Evolutionary conservation across 176 grass and related monocot species (phyloP).

Genomic region (Oryza meyeriana): DNA sequence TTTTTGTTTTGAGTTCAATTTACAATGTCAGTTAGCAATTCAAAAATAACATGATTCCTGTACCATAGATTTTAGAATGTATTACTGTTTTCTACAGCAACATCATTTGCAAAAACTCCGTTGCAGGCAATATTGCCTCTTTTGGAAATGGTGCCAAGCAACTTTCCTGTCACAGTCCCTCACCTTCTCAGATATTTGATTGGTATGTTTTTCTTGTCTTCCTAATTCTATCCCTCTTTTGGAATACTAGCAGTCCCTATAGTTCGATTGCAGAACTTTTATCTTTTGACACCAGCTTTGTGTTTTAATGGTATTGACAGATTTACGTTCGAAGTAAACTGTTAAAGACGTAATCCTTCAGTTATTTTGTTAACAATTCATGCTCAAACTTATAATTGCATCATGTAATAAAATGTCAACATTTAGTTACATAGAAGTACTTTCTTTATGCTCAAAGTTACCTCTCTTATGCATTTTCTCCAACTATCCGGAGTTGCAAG

Average conservation of each 20-base stretch:
- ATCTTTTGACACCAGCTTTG: neutral
- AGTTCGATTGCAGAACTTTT: neutral
- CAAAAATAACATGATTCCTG: constrained; percentile 46
- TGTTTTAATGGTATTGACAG: neutral
- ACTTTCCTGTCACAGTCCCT: constrained; percentile 60
- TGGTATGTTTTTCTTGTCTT: constrained; percentile 46
- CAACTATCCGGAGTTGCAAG: neutral
- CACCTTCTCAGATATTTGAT: constrained; percentile 70
- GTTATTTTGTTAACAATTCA: neutral
- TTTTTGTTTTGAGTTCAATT: neutral
- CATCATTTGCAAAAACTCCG: constrained; percentile 64
- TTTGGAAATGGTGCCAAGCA: constrained; percentile 65
- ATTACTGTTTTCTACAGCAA: constrained; percentile 53
- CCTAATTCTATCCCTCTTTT: neutral
- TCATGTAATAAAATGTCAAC: neutral
- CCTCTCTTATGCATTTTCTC: neutral
- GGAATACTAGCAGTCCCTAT: neutral
- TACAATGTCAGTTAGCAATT: constrained; percentile 41
- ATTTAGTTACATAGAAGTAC: neutral
- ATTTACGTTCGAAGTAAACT: neutral
- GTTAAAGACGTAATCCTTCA: neutral
- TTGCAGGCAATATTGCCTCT: constrained; percentile 66
- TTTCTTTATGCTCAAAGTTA: neutral
- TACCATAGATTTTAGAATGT: constrained; percentile 18
- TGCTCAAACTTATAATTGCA: neutral